Percentiles rank a stretch among this genome's conserved stretches.
These are phyloP conservation scores for Marchantia paleacea DNA, from an alignment of 225 moss, liverwort and hornwort species.

Conservation along the genomic window DNA sequence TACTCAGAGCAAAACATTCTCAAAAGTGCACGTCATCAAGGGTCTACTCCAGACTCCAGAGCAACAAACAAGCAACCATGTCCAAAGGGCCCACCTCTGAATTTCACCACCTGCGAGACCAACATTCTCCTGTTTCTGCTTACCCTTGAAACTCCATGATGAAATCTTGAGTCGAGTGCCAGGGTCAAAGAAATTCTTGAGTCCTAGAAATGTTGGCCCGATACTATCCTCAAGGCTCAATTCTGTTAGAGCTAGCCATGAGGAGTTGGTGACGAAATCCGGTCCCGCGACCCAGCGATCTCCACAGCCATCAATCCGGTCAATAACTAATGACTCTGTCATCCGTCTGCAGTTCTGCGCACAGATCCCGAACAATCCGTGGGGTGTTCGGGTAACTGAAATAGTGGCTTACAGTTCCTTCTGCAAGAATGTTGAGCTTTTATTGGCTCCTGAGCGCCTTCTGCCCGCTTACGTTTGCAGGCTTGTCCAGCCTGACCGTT, in stretches of 20 bases:
- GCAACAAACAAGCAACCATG: background rate
- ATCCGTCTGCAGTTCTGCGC: background rate
- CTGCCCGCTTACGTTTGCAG: background rate
- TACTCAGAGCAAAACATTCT: constrained; percentile 1
- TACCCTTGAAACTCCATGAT: background rate
- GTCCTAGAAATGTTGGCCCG: background rate
- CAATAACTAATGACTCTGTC: background rate
- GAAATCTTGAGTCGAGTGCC: background rate
- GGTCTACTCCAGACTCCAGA: background rate
- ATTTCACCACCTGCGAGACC: background rate
- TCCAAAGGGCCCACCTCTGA: background rate
- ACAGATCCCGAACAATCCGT: no score
- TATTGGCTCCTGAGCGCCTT: background rate
- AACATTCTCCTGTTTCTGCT: background rate
- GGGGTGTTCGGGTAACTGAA: background rate
- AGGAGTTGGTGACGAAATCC: background rate
- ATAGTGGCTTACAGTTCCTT: background rate
- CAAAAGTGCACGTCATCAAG: background rate
- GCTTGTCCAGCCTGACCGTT: background rate
- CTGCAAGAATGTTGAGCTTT: background rate
- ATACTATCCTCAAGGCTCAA: background rate
- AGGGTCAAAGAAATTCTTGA: background rate
- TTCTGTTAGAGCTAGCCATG: background rate
- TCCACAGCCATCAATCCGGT: background rate
- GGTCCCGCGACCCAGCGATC: background rate